A percentile compares a stretch with the other conserved stretches of the same genome.
Conservation (phyloP, 768 basidiomycete species). For the Termitomyces sp. region DNA sequence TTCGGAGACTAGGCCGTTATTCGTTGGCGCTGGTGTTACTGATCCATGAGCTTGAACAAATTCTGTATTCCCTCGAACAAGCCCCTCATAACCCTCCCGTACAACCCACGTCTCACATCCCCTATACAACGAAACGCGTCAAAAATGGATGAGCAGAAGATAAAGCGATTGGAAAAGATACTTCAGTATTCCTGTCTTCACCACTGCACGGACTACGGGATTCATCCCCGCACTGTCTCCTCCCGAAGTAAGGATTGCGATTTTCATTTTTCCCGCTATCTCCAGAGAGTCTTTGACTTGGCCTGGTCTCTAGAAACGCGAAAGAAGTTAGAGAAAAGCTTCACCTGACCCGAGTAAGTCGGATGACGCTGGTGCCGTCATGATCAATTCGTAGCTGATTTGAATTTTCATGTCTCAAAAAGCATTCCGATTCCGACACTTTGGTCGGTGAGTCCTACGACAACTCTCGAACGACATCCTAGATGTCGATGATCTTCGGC, state of each 20-base stretch:
- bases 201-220: conserved; percentile 89
- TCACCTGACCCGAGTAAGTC: background rate
- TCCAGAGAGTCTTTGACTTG: background rate
- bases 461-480: background rate
- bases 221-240: conserved; percentile 99
- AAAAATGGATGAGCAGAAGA: background rate
- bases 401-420: background rate
- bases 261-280: conserved; percentile 69
- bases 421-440: background rate
- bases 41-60: conserved; percentile 21
- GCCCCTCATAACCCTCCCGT: conserved; percentile 97
- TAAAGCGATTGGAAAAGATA: conserved; percentile 27
- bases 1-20: conserved; percentile 10
- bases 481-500: too few species aligned
- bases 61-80: conserved; percentile 85
- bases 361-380: background rate
- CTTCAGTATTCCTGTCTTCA: conserved; percentile 91
- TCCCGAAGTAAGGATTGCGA: conserved; percentile 93
- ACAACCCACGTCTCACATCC: conserved; percentile 96
- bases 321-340: background rate
- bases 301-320: background rate
- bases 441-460: background rate
- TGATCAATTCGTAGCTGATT: background rate
- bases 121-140: conserved; percentile 38
- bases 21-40: conserved; percentile 13